Evolutionary conservation across 2,329 filamentous ascomycete genomes (phyloP).

Genomic region (Ophiosphaerella korrae): DNA sequence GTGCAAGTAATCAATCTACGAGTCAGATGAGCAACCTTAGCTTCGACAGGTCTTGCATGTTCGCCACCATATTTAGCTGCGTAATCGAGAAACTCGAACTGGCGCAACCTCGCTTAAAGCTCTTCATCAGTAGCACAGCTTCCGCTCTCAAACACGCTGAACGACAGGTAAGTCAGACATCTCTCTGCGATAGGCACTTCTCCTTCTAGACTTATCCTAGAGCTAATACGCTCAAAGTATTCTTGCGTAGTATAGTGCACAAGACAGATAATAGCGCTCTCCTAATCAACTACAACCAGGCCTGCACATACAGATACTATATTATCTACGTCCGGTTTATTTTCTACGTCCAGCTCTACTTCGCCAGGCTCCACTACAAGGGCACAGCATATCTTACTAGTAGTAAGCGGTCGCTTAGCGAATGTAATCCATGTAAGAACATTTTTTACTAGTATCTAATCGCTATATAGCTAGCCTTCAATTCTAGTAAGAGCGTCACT

Average conservation of each 20-base stretch:
- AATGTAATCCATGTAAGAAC: constrained; percentile 18
- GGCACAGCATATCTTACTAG: constrained; percentile 13
- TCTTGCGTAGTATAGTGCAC: constrained; percentile 29
- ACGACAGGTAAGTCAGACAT: constrained; percentile 38
- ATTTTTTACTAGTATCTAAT: constrained; percentile 43
- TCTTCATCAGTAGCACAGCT: constrained; percentile 13
- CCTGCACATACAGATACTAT: constrained; percentile 24
- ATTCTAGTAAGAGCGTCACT: constrained; percentile 39
- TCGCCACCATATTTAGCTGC: constrained; percentile 29
- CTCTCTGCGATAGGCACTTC: constrained; percentile 22
- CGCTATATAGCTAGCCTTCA: constrained; percentile 39
- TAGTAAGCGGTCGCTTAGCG: constrained; percentile 19
- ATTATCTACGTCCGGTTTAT: constrained; percentile 12
- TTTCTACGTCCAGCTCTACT: constrained; percentile 9
- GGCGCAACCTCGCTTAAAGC: constrained; percentile 19
- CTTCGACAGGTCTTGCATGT: constrained; percentile 19
- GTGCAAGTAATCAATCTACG: constrained; percentile 1
- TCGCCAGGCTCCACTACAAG: constrained; percentile 14
- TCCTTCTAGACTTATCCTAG: constrained; percentile 28
- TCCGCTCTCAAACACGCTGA: constrained; percentile 23
- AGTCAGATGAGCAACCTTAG: constrained; percentile 5
- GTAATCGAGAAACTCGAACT: constrained; percentile 31
- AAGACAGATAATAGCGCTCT: constrained; percentile 27
- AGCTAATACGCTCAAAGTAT: constrained; percentile 25
- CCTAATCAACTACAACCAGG: constrained; percentile 20